phyloP scores from a whole-genome alignment of 2,329 filamentous ascomycete species.

The Chrysoporthe puriensis region DNA sequence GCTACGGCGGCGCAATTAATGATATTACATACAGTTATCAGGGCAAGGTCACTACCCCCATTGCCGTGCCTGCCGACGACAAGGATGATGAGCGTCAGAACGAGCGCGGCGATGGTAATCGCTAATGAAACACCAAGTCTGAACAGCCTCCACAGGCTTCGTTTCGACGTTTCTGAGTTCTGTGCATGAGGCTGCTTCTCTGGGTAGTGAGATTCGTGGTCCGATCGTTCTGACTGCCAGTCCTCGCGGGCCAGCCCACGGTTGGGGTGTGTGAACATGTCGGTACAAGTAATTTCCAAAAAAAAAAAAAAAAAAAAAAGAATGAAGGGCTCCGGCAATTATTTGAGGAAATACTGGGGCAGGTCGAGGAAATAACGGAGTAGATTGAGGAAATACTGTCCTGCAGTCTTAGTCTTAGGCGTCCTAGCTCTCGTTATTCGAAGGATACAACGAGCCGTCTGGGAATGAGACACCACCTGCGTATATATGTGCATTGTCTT shows the following conservation, averaged over 20 bases:
- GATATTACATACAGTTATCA: constrained; percentile 20
- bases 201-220: not conserved
- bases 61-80: constrained; percentile 22
- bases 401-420: not conserved
- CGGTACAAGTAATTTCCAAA: not conserved
- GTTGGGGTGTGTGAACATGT: constrained; percentile 3
- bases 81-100: constrained; percentile 26
- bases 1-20: too few species aligned
- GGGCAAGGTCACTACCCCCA: constrained; percentile 23
- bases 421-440: too few species aligned
- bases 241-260: constrained; percentile 9
- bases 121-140: constrained; percentile 19
- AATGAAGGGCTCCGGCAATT: not conserved
- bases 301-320: not conserved
- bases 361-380: not conserved
- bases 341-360: not conserved
- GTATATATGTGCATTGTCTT: constrained; percentile 13
- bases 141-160: constrained; percentile 21
- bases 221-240: constrained; percentile 13
- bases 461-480: not conserved
- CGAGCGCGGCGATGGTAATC: constrained; percentile 21
- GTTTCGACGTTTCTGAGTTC: constrained; percentile 10
- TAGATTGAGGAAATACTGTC: not conserved
- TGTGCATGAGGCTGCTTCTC: constrained; percentile 3
- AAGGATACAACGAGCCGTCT: not conserved